Base-by-base conservation (phyloP, 1,284 basidiomycete genomes). In the Sporisorium sorghi region DNA sequence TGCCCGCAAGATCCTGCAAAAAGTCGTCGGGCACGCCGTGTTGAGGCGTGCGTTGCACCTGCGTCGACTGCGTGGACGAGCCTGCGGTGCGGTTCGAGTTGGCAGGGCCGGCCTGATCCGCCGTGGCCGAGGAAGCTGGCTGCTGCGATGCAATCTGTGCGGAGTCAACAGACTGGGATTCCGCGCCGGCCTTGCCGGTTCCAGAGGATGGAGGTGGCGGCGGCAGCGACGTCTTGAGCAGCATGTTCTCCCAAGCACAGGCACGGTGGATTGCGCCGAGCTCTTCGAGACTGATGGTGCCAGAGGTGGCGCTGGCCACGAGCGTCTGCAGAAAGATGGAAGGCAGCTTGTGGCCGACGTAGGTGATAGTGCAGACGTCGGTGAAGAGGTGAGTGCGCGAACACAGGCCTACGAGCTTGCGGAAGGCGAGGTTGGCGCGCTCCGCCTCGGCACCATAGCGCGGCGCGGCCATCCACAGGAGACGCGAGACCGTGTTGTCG, bases 281-380 rank as follows among this genome's bases (percentile, higher is more conserved):
- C 71, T 93, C 89, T 7, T 87, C 85, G 28, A 98, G 86, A 62
- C 70, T 72, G 26, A 93, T 89, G 62, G 90, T 88, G 5, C 89
- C 87, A 12, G 90, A 88, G 0, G 57, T 50, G 14, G 49, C 42
- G 53, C 58, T 66, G 23, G 63, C 53, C 5, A 67, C 43, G 14
- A 79, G 64, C 39, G 75, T 73, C 80, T 92, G 90, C 33, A 98
- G 87, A 32, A 97, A 87, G 7, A 90, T 87, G 3, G 91, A 89
- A 0, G 92, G 90, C 32, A 90, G 88, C 72, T 94, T 90, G 48
- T 91, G 89, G 77, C 94, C 92, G 17, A 76, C 65, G 84, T 91
- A 94, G 5, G 91, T 90, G 43, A 92, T 90, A n/a, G 91, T 93
- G 84, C 95, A 93, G 14, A 94, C 90, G 78, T 97, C 96, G 11